These are phyloP conservation scores for Xylariales sp. DNA, from an alignment of 2,329 filamentous ascomycete genomes.

Conservation along the genomic window DNA sequence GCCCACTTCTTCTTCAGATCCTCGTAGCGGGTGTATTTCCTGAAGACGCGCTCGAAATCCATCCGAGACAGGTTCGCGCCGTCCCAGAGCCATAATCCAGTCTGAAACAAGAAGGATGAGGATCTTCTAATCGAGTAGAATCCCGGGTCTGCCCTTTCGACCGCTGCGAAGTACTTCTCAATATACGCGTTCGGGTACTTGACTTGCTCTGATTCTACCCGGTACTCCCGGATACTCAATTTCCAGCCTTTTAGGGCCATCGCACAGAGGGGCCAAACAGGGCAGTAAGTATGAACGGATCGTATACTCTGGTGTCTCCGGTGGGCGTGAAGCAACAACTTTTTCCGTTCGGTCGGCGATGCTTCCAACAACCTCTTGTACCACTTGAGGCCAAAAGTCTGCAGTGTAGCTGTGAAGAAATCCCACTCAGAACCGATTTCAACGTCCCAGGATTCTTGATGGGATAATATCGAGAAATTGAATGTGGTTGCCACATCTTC, in stretches of 20 bases:
- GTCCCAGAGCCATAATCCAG: slow-evolving; percentile 2
- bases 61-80: background rate
- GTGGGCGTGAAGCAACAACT: background rate
- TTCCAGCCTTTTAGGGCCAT: no score
- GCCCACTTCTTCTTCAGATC: no score
- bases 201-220: background rate
- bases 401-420: background rate
- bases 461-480: no score
- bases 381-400: background rate
- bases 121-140: no score
- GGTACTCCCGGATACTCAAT: background rate
- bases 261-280: no score
- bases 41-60: background rate
- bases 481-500: background rate
- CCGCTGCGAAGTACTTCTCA: no score
- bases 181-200: background rate
- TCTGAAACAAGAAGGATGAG: background rate
- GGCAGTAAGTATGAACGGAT: no score
- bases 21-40: no score
- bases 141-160: no score
- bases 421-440: no score
- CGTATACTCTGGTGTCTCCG: background rate
- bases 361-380: background rate
- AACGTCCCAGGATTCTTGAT: no score
- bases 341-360: background rate